phyloP scores from a whole-genome alignment of 176 grass and related monocot genomes.

The Ensete glaucum region DNA sequence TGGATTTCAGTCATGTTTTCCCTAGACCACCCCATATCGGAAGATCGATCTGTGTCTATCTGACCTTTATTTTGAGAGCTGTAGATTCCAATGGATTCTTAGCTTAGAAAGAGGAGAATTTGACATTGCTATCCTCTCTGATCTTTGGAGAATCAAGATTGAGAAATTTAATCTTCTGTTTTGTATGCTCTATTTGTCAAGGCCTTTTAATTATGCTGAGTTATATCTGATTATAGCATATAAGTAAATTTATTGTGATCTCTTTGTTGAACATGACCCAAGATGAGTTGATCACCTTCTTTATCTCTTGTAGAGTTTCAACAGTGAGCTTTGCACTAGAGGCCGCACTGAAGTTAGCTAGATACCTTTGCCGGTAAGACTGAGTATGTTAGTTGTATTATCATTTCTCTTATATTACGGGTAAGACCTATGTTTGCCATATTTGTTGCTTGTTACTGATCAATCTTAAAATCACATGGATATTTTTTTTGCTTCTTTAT shows the following conservation, averaged over 20 bases:
- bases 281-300: conserved; percentile 4
- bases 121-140: too few relatives aligned
- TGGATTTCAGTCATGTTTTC: too few relatives aligned
- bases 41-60: too few relatives aligned
- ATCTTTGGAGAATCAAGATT: too few relatives aligned
- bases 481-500: not conserved
- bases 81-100: too few relatives aligned
- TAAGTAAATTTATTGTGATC: not conserved
- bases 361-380: conserved; percentile 82
- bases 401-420: not conserved
- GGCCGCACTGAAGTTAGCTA: conserved; percentile 89
- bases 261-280: not conserved
- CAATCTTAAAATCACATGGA: not conserved
- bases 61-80: too few relatives aligned
- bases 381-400: not conserved
- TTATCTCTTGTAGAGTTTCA: conserved; percentile 63
- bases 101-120: too few relatives aligned
- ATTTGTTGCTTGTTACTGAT: too few relatives aligned
- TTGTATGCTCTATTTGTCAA: too few relatives aligned
- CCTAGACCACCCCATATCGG: too few relatives aligned
- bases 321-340: conserved; percentile 99
- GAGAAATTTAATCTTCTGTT: too few relatives aligned
- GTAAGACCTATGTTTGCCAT: not conserved
- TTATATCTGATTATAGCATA: not conserved
- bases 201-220: too few relatives aligned